Base-by-base conservation (phyloP, 2,329 filamentous ascomycete species). In the Clonostachys byssicola region DNA sequence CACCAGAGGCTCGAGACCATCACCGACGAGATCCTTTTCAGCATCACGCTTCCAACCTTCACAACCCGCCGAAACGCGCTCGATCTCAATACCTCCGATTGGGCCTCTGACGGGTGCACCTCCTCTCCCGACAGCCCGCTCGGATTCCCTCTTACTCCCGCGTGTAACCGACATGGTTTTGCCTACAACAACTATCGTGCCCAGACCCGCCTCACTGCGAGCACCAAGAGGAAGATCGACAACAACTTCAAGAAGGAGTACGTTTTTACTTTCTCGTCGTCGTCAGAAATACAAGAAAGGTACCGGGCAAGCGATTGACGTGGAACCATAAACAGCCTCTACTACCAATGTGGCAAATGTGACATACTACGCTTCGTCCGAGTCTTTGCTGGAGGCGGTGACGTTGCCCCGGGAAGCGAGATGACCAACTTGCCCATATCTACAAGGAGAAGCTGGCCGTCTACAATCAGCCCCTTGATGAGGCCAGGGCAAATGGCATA, bases 151-250 rank as follows among this genome's bases (percentile, higher is more conserved):
- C 76, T 74, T 38, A 20, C 60, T 16, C 67, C 65, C 1, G 70
- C 66, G 12, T 79, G 76, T 63, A 60, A 75, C 49, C 74, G 78
- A 7, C 78, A 82, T 50, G 78, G 81, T 54, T 81, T 81, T 57
- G 77, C 76, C 2, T 78, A 78, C 56, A 62, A 68, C 16, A 81
- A 82, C 61, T 80, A 71, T 57, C 73, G 75, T 45, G 48, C 45
- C 2, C 76, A 80, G 54, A 59, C 46, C 3, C 70, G 77, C 3
- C 78, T 80, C 57, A 71, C 65, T 4, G 58, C 62, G 7, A 58
- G 51, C 7, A 62, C 58, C 46, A 74, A 73, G 55, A 46, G 57
- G n/a, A 59, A 51, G 5, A 73, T 81, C 40, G 77, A 81, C 45
- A 54, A 60, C 43, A 72, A 75, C n/a, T 80, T 81, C 56, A 70